Evolutionary conservation across 106 monocot species (phyloP), one percentile per base, ranked within the genome.

Genomic region (Amphibolis antarctica): DNA sequence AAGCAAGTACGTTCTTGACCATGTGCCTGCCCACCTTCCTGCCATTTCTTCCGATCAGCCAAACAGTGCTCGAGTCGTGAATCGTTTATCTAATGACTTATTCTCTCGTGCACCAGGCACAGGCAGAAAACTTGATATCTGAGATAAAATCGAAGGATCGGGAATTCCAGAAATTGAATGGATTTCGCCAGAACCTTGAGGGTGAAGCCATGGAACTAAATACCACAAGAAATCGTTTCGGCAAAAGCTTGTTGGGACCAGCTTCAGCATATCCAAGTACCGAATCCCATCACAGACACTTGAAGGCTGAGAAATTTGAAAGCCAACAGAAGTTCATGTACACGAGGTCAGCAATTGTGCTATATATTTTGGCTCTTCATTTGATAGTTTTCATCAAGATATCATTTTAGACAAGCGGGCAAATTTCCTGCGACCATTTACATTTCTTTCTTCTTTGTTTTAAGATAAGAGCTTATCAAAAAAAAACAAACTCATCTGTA

Each of bases 321-420:
- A 69, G 45, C 59, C 69, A 60, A 21, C 77, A 80, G 63, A 82
- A 71, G 73, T 55, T 75, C 36, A 78, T 80, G 75, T 55, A 85
- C 55, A 46, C 83, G 13, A 80, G 82, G 56, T 82, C 80, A 45
- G 77, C 82, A 29, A 77, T 82, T 68, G 80, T 89, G 57, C 46
- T 89, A 13, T 85, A 89, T 44, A 74, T 89, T 67, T 77, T 89
- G 56, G 75, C 78, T 15, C 85, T 89, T 26, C 77, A 85, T 80
- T 53, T 89, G 7, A 68, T 89, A 26, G 89, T 89, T 57, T 89
- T 89, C 46, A 80, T 89, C 58, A 89, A 82, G 60, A 71, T 89
- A 21, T 85, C 89, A 3, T 85, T 80, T 36, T 85, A 48, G 82
- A 51, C 10, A 3, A 19, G 50, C n/a, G n/a, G n/a, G n/a, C n/a